Evolutionary conservation across 257 asterid genomes (phyloP).

Genomic region (Petunia axillaris): DNA sequence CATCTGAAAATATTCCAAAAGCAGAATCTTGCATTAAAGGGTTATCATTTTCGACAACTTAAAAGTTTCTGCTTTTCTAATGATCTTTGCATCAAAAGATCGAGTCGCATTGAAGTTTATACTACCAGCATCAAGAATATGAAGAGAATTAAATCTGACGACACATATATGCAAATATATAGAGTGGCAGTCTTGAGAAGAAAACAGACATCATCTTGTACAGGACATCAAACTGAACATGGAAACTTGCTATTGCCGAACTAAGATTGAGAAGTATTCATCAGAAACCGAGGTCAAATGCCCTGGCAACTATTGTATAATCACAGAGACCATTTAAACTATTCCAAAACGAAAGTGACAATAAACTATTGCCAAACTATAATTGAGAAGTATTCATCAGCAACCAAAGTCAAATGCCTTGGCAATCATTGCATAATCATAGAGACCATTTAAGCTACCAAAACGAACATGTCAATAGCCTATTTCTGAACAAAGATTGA

Average conservation of each 20-base stretch:
- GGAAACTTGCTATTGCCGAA: neutral
- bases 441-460: neutral
- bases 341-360: no score
- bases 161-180: neutral
- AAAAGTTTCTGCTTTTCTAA: no score
- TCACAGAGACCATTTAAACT: neutral
- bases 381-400: neutral
- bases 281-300: neutral
- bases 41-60: no score
- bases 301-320: constrained; percentile 13
- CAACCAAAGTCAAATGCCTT: constrained; percentile 4
- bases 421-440: constrained; percentile 8
- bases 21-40: constrained; percentile 10
- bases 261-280: neutral
- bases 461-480: neutral
- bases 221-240: neutral
- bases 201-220: neutral
- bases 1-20: constrained; percentile 58
- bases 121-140: no score
- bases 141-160: no score
- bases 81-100: no score
- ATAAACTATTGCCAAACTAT: neutral
- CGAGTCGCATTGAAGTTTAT: no score
- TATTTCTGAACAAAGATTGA: neutral
- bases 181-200: neutral